Percentiles rank a stretch among this genome's conserved stretches.
These are phyloP conservation scores for Nematodospora anomalae DNA, from an alignment of 1,139 yeast species.

Conservation along the genomic window DNA sequence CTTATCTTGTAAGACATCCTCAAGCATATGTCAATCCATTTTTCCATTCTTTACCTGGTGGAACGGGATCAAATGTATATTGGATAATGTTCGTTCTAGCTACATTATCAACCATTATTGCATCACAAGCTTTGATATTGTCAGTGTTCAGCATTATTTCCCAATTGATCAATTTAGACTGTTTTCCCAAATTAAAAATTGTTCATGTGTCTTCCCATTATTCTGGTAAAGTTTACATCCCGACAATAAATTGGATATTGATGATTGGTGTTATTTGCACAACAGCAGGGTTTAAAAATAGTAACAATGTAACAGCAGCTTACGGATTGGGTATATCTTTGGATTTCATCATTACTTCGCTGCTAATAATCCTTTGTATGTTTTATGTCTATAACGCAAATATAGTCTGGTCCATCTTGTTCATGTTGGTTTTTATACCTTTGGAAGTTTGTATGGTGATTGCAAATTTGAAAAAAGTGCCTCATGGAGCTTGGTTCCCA, in stretches of 20 bases:
- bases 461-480: constrained; percentile 51
- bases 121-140: constrained; percentile 58
- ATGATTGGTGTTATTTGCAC: constrained; percentile 52
- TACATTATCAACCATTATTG: constrained; percentile 55
- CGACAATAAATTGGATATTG: constrained; percentile 47
- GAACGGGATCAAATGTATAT: constrained; percentile 40
- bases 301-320: constrained; percentile 55
- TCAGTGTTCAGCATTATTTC: constrained; percentile 54
- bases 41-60: constrained; percentile 53
- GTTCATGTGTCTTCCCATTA: constrained; percentile 45
- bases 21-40: constrained; percentile 42
- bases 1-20: constrained; percentile 46
- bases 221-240: constrained; percentile 52
- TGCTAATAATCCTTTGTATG: constrained; percentile 45
- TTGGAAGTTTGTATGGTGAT: constrained; percentile 47
- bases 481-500: constrained; percentile 64
- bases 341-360: constrained; percentile 54
- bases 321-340: constrained; percentile 60
- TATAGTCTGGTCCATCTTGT: constrained; percentile 33
- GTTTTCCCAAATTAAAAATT: constrained; percentile 50
- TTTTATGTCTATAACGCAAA: constrained; percentile 44
- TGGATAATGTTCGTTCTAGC: constrained; percentile 57
- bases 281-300: constrained; percentile 52
- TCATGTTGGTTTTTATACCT: constrained; percentile 42
- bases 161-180: constrained; percentile 54